These are phyloP conservation scores for Aspergillus intermedius DNA, from an alignment of 2,329 filamentous ascomycete species.

Conservation along the genomic window DNA sequence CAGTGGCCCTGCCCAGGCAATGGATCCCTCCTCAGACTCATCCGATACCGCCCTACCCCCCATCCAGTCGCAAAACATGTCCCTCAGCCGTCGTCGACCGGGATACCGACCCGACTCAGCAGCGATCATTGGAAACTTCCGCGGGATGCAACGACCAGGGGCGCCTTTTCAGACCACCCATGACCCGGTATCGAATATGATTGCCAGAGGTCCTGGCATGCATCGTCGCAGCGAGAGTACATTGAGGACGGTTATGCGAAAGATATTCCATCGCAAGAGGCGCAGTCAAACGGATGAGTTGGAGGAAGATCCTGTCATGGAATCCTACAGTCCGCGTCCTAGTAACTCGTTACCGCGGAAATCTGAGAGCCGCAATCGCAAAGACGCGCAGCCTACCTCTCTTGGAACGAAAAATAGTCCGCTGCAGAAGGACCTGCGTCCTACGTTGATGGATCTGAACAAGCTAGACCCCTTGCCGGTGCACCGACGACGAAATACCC, in stretches of 20 bases:
- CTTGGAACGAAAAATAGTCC: constrained; percentile 8
- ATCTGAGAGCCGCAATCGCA: constrained; percentile 16
- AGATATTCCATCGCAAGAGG: constrained; percentile 36
- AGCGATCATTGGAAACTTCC: constrained; percentile 8
- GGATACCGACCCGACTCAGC: constrained; percentile 11
- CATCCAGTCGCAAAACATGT: constrained; percentile 20
- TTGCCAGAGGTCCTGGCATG: constrained; percentile 16
- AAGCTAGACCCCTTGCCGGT: constrained; percentile 15
- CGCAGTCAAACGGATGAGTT: constrained; percentile 26
- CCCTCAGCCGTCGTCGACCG: constrained; percentile 7
- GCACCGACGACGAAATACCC: constrained; percentile 35
- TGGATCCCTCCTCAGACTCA: constrained; percentile 4
- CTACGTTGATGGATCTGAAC: constrained; percentile 15
- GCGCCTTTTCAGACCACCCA: constrained; percentile 15
- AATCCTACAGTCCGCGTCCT: constrained; percentile 9
- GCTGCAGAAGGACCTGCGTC: constrained; percentile 15
- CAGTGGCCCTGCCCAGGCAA: constrained; percentile 6
- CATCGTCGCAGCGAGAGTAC: constrained; percentile 38
- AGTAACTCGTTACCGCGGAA: constrained; percentile 5
- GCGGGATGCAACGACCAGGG: constrained; percentile 9
- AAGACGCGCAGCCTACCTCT: background rate
- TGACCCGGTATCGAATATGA: constrained; percentile 16
- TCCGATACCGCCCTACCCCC: constrained; percentile 26
- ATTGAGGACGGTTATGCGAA: constrained; percentile 40
- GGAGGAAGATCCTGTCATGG: constrained; percentile 20